Base-by-base conservation (phyloP, 352 stramenopile species). In the Phytopythium helicoides region DNA sequence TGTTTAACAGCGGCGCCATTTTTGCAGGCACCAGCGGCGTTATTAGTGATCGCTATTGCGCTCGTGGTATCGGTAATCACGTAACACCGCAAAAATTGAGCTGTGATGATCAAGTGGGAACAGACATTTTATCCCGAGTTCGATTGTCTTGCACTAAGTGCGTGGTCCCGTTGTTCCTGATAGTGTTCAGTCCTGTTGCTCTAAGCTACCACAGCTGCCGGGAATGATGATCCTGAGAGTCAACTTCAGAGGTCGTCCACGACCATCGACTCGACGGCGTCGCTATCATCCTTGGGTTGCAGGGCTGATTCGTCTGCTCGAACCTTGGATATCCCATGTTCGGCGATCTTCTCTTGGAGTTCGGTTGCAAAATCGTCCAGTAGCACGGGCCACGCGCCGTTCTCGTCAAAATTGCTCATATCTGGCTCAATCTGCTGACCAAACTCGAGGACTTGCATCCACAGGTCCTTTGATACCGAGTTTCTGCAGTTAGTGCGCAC, bases 371-470 rank as follows among this genome's bases (percentile, higher is more conserved):
- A 95, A 41, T 95, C 85, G 56, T 95, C 85, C 18, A 95, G 67
- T 21, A 95, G 60, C 51, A 95, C 85, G 18, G 85, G 85, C 85
- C 85, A 95, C 14, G 85, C 85, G 52, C 80, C 81, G 38, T 95
- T 95, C 48, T 92, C 82, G 58, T 95, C 82, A 66, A 88, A 95
- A 58, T 93, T 92, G 69, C 72, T 87, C 60, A 95, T 41, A 40
- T 91, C 75, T 6, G 62, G 40, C 21, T 74, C 66, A 36, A 95
- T 85, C 47, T 93, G 82, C 18, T 69, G 47, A 28, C 77, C 78
- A 70, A 95, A 95, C 45, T 95, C 79, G 45, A 95, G 64, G 45
- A 89, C 73, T 47, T 95, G 85, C 45, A 91, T 83, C 85, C 85
- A 95, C 54, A 93, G 46, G 52, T 95, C 85, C 42, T 86, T 91